Evolutionary conservation across 345 rosid genomes (phyloP).

Genomic region (Eutrema yunnanense): DNA sequence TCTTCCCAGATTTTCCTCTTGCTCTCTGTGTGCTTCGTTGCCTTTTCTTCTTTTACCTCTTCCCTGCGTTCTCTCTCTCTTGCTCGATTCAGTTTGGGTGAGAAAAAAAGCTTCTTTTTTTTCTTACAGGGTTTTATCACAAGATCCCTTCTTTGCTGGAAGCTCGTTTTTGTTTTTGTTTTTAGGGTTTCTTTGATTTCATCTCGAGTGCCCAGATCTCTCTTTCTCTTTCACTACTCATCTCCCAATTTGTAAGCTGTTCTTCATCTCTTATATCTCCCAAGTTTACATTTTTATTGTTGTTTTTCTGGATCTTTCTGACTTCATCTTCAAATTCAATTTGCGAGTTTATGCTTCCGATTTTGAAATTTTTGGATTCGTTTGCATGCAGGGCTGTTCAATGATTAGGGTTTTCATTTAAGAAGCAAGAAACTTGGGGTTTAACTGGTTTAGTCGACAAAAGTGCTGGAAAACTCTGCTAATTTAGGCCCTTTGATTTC

Average conservation of each 20-base stretch:
- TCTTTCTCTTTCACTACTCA: not conserved
- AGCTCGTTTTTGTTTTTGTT: not conserved
- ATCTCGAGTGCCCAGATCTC: slow-evolving; percentile 19
- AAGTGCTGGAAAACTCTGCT: not conserved
- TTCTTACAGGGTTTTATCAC: slow-evolving; percentile 36
- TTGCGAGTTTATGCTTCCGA: not conserved
- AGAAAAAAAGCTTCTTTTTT: not conserved
- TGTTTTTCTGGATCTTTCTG: not conserved
- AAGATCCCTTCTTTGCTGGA: not conserved
- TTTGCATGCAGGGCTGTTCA: slow-evolving; percentile 21
- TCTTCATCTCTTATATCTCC: not conserved
- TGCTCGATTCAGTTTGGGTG: slow-evolving; percentile 18
- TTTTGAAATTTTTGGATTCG: not conserved
- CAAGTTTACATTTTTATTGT: not conserved
- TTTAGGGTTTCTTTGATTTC: slow-evolving; percentile 12
- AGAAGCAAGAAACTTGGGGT: not conserved
- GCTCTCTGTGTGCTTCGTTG: slow-evolving; percentile 16
- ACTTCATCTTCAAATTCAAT: not conserved
- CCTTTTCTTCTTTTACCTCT: not conserved
- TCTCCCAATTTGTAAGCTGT: slow-evolving; percentile 9
- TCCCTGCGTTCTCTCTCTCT: not conserved
- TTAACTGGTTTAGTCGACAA: not conserved
- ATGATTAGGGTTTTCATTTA: slow-evolving; percentile 1
- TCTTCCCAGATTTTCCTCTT: not conserved
- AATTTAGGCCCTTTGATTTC: not conserved